These are phyloP conservation scores for Rhizophagus clarus DNA, from an alignment of 192 early-diverging fungal genomes.

Conservation along the genomic window DNA sequence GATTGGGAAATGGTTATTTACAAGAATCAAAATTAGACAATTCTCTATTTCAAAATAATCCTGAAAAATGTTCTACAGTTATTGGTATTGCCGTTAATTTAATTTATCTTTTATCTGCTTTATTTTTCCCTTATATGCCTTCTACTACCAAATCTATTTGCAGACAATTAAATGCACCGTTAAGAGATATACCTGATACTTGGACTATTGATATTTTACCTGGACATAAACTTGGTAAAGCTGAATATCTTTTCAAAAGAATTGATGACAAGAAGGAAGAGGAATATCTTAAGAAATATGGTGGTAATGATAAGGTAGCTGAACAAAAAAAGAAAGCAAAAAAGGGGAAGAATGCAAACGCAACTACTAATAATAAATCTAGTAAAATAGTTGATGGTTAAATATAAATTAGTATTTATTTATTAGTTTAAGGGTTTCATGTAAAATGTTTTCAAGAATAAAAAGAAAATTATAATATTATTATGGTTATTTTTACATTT, in stretches of 20 bases:
- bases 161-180: conserved; percentile 83
- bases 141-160: conserved; percentile 76
- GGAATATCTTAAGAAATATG: conserved; percentile 79
- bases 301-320: conserved; percentile 39
- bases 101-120: conserved; percentile 83
- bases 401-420: no score
- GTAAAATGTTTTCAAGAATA: no score
- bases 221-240: conserved; percentile 81
- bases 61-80: conserved; percentile 84
- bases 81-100: conserved; percentile 83
- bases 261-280: conserved; percentile 87
- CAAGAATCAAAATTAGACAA: conserved; percentile 95
- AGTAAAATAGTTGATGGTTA: no score
- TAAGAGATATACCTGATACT: conserved; percentile 73
- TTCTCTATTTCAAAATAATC: conserved; percentile 75
- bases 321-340: background rate
- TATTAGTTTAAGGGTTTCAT: no score
- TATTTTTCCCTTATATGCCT: conserved; percentile 95
- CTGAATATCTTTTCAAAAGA: conserved; percentile 89
- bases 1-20: conserved; percentile 91
- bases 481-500: no score
- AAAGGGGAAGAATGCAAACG: background rate
- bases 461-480: no score
- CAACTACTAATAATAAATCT: background rate
- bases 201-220: conserved; percentile 76